Percentiles rank a stretch among this genome's conserved stretches.
Conservation (phyloP, 2,329 filamentous ascomycete species). For the Stromatinia cepivora region DNA sequence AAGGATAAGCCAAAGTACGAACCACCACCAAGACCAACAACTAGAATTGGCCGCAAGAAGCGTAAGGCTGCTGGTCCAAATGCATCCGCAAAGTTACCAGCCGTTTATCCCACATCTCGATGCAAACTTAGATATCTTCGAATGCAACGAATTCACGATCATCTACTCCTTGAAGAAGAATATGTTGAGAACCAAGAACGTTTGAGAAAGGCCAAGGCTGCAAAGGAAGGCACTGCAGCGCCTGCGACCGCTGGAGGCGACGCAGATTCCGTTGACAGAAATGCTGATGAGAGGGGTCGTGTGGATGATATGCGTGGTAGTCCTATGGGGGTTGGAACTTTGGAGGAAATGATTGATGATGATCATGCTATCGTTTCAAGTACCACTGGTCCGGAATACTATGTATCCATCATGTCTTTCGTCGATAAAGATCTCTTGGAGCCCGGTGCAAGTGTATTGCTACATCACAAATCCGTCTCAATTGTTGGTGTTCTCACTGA, state of each 20-base stretch:
- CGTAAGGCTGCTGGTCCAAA: constrained; percentile 92
- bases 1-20: constrained; percentile 99
- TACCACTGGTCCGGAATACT: constrained; percentile 96
- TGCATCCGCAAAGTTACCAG: constrained; percentile 90
- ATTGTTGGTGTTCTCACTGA: constrained; percentile 97
- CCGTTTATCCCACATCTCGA: constrained; percentile 91
- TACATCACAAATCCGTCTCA: constrained; percentile 97
- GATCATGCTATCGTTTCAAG: constrained; percentile 98
- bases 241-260: constrained; percentile 61
- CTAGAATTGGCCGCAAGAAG: constrained; percentile 97
- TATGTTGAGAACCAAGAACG: constrained; percentile 99
- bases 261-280: constrained; percentile 74
- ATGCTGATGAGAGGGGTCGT: constrained; percentile 89
- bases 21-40: constrained; percentile 93
- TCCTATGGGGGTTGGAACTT: constrained; percentile 95
- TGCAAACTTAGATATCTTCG: constrained; percentile 96
- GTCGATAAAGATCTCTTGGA: constrained; percentile 98
- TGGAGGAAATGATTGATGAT: constrained; percentile 98
- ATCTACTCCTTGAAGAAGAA: constrained; percentile 93
- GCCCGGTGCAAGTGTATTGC: constrained; percentile 88
- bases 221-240: constrained; percentile 62
- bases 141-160: constrained; percentile 98
- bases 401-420: constrained; percentile 99
- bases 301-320: constrained; percentile 99
- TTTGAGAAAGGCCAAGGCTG: constrained; percentile 85